Evolutionary conservation across 164 flowering plant species (phyloP).

Genomic region (Hamamelis virginiana): DNA sequence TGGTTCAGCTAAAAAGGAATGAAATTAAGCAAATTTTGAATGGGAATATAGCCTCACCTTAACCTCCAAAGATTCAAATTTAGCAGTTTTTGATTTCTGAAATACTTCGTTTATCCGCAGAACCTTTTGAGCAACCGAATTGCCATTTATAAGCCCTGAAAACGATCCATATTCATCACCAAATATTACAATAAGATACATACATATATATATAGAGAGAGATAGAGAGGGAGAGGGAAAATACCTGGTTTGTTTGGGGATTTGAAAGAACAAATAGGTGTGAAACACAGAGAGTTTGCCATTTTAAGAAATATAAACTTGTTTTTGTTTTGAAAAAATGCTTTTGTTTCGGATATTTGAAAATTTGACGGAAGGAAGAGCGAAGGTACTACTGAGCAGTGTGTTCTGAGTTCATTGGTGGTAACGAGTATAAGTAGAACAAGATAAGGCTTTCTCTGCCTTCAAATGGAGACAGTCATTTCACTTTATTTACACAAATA

Average conservation of each 20-base stretch:
- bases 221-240: constrained; percentile 11
- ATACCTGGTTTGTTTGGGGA: constrained; percentile 49
- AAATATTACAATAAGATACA: not conserved
- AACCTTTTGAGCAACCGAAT: constrained; percentile 29
- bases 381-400: no score
- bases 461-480: no score
- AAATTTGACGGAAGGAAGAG: not conserved
- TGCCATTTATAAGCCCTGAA: constrained; percentile 34
- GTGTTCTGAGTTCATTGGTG: no score
- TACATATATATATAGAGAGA: not conserved
- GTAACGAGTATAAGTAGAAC: no score
- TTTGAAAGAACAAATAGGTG: constrained; percentile 34
- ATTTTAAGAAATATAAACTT: constrained; percentile 18
- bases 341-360: not conserved
- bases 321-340: not conserved
- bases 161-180: not conserved
- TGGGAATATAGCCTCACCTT: constrained; percentile 34
- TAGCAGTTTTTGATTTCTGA: constrained; percentile 23
- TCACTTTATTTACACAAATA: no score
- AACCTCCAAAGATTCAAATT: constrained; percentile 36
- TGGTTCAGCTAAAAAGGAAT: not conserved
- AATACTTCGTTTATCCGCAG: constrained; percentile 21
- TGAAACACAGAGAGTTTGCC: constrained; percentile 47
- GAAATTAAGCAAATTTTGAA: not conserved
- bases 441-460: no score